A percentile compares a stretch with the other conserved stretches of the same genome.
phyloP scores from a whole-genome alignment of 441 rosid species.

The Pelargonium fulgidum region DNA sequence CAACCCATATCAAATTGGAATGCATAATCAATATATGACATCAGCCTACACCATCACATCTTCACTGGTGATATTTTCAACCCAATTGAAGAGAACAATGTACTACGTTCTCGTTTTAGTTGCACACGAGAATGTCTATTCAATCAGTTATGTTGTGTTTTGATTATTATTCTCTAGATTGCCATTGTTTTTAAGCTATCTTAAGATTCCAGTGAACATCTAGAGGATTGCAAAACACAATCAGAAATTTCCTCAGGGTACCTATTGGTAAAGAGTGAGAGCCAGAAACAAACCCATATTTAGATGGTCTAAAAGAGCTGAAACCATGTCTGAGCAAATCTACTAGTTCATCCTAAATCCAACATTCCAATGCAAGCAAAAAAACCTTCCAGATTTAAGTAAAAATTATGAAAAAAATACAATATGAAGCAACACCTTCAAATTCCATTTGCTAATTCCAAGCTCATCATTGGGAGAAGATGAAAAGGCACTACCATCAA shows the following conservation, averaged over 20 bases:
- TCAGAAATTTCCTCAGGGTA: slow-evolving; percentile 6
- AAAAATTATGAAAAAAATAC: slow-evolving; percentile 10
- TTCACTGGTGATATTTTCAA: neutral
- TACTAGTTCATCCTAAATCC: neutral
- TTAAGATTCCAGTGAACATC: neutral
- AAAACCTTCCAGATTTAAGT: slow-evolving; percentile 7
- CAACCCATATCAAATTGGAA: neutral
- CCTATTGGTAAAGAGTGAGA: neutral
- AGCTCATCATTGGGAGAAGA: slow-evolving; percentile 75
- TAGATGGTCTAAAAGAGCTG: neutral
- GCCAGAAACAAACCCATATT: neutral
- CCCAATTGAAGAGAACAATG: neutral
- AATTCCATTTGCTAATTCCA: slow-evolving; percentile 97
- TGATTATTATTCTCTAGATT: neutral
- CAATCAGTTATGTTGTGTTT: neutral
- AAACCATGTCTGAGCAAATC: neutral
- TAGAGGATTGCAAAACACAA: slow-evolving; percentile 4
- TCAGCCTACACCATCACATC: neutral
- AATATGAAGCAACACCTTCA: slow-evolving; percentile 61
- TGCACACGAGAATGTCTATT: neutral
- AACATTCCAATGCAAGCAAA: slow-evolving; percentile 4
- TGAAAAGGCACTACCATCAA: slow-evolving; percentile 99
- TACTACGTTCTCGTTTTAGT: neutral
- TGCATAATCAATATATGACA: neutral
- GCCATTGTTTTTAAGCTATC: neutral